phyloP scores from a whole-genome alignment of 169 alveolate species.

The Plasmodium falciparum region DNA sequence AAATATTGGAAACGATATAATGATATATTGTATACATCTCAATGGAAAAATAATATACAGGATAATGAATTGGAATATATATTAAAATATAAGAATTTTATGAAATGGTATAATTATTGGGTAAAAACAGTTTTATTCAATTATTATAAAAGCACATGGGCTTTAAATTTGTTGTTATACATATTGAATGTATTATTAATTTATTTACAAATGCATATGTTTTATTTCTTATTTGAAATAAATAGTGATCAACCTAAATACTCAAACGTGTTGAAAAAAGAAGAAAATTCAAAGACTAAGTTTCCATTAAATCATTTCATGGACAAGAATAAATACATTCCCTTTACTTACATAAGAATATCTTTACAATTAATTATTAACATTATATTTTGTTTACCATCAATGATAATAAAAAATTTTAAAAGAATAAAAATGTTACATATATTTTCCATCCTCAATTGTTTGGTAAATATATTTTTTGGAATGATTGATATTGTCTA shows the following conservation, averaged over 20 bases:
- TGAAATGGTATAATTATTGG: constrained; percentile 66
- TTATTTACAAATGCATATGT: constrained; percentile 36
- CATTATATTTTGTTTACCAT: constrained; percentile 26
- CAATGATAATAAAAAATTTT: constrained; percentile 8
- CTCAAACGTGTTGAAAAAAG: no score
- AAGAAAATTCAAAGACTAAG: not conserved
- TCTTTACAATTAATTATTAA: constrained; percentile 12
- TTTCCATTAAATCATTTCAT: constrained; percentile 7
- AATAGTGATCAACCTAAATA: not conserved
- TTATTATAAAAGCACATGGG: constrained; percentile 39
- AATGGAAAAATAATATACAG: constrained; percentile 37
- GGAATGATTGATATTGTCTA: constrained; percentile 50
- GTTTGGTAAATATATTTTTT: constrained; percentile 41
- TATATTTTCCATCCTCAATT: constrained; percentile 25
- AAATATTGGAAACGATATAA: constrained; percentile 52
- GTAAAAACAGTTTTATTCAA: constrained; percentile 29
- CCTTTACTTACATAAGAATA: constrained; percentile 19
- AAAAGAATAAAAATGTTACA: constrained; percentile 16
- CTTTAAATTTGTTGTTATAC: constrained; percentile 8
- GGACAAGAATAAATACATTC: not conserved
- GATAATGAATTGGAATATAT: constrained; percentile 66
- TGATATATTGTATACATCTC: constrained; percentile 29
- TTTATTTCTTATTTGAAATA: constrained; percentile 7
- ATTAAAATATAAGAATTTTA: constrained; percentile 57
- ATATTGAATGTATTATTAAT: constrained; percentile 22